phyloP scores from a whole-genome alignment of 495 filamentous ascomycete species.

The Daldinia grandis region DNA sequence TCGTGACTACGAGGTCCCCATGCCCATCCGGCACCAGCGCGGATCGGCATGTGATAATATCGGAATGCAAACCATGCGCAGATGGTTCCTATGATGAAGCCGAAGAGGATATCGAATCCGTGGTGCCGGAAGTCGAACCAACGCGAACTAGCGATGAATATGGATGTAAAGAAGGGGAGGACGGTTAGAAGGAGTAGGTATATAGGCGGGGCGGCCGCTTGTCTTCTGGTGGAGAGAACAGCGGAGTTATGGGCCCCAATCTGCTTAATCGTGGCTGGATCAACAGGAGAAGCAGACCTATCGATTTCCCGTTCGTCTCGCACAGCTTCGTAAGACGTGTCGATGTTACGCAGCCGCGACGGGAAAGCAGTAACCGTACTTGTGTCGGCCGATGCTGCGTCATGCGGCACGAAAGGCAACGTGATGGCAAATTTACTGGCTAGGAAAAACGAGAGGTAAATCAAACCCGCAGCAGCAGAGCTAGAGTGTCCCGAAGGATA shows the following conservation, averaged over 20 bases:
- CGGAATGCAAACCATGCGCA: slow-evolving; percentile 60
- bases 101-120: slow-evolving; percentile 87
- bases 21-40: slow-evolving; percentile 65
- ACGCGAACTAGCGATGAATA: slow-evolving; percentile 66
- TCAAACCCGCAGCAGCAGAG: slow-evolving; percentile 74
- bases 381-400: slow-evolving; percentile 44
- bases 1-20: slow-evolving; percentile 63
- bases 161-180: slow-evolving; percentile 64
- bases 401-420: slow-evolving; percentile 64
- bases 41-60: slow-evolving; percentile 72
- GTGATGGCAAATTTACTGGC: slow-evolving; percentile 69
- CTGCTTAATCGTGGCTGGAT: slow-evolving; percentile 45
- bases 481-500: slow-evolving; percentile 77
- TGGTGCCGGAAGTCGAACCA: slow-evolving; percentile 88
- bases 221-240: slow-evolving; percentile 61
- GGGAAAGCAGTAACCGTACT: slow-evolving; percentile 58
- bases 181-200: slow-evolving; percentile 77
- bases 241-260: slow-evolving; percentile 55
- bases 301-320: slow-evolving; percentile 35
- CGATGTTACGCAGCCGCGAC: slow-evolving; percentile 48
- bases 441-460: slow-evolving; percentile 78
- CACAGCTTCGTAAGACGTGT: slow-evolving; percentile 41
- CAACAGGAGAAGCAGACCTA: slow-evolving; percentile 29
- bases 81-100: slow-evolving; percentile 69
- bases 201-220: slow-evolving; percentile 71